phyloP scores from a whole-genome alignment of 306 rosid species.

The Herpetospermum pedunculosum region DNA sequence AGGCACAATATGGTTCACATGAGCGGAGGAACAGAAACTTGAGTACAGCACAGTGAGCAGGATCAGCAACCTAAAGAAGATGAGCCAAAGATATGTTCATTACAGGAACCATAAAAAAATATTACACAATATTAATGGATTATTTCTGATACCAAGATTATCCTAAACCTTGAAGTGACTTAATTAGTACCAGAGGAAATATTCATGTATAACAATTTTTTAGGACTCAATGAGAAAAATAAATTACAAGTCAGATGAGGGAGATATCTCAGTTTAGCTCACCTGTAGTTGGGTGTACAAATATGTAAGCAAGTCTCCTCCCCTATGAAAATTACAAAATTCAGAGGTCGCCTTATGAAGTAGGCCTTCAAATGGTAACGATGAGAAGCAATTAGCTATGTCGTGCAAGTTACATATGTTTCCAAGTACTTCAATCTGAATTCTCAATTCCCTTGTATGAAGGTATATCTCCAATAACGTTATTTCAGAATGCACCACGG shows the following conservation, averaged over 20 bases:
- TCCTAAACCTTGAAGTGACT: background rate
- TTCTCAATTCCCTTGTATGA: conserved; percentile 61
- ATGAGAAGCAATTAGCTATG: conserved; percentile 29
- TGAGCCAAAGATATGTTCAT: background rate
- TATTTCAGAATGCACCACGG: conserved; percentile 57
- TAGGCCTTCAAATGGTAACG: conserved; percentile 37
- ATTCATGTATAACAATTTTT: background rate
- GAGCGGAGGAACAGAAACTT: conserved; percentile 82
- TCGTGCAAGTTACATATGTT: conserved; percentile 52
- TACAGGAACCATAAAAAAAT: background rate
- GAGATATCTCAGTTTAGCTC: background rate
- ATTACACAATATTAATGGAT: background rate
- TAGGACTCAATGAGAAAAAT: background rate
- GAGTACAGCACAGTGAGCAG: conserved; percentile 61
- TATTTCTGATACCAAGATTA: background rate
- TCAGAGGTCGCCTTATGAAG: conserved; percentile 31
- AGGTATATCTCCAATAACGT: conserved; percentile 71
- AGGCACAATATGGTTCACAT: conserved; percentile 83
- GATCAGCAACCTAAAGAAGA: conserved; percentile 83
- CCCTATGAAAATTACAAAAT: conserved; percentile 50
- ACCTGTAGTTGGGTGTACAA: conserved; percentile 77
- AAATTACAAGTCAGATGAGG: background rate
- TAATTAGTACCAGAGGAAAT: background rate
- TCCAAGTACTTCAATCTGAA: conserved; percentile 60
- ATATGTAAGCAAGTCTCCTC: conserved; percentile 69